Evolutionary conservation across 306 rosid species (phyloP), one percentile per base, ranked within the genome.

Genomic region (Notholithocarpus densiflorus): DNA sequence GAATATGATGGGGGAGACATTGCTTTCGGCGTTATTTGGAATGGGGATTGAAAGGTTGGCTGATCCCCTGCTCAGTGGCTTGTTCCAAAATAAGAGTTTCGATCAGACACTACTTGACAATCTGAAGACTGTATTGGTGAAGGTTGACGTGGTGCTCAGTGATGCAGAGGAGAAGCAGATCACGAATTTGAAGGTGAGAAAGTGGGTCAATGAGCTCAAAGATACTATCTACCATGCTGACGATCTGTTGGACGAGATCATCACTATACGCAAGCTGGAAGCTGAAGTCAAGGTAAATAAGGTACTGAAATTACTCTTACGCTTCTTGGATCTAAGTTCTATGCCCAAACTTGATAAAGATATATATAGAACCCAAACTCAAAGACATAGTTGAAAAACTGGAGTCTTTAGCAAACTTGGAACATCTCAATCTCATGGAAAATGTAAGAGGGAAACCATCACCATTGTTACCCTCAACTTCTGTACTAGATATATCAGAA

Each of bases 161-260:
- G 52, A 45, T 11, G 52, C 52, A 45, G 15, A 45, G 52, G 52
- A 45, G 52, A 45, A 45, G 14, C 15, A 45, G 4, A 45, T 45
- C 14, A 2, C 3, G 52, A 45, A 45, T 45, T 0, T 45, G 52
- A 2, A 2, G 13, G 79, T 75, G 10, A 62, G 45, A 15, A 26
- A 40, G 17, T 75, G 79, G 80, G 34, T 76, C 7, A 48, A 19
- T 4, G 75, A 77, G 24, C 68, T 77, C 51, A 37, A 26, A 37
- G 75, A 54, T 3, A 27, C 74, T 40, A 7, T 15, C 32, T 69
- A 20, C 56, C 18, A n/a, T 15, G 80, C 32, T 1, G 75, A 77
- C 53, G 81, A 77, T 24, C 32, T 69, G 13, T 2, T 68, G 43
- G 75, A 56, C 7, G 66, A 77, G 20, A 18, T 77, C 7, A 23